phyloP scores from a whole-genome alignment of 129 eudicot genomes.

The Calendula officinalis region DNA sequence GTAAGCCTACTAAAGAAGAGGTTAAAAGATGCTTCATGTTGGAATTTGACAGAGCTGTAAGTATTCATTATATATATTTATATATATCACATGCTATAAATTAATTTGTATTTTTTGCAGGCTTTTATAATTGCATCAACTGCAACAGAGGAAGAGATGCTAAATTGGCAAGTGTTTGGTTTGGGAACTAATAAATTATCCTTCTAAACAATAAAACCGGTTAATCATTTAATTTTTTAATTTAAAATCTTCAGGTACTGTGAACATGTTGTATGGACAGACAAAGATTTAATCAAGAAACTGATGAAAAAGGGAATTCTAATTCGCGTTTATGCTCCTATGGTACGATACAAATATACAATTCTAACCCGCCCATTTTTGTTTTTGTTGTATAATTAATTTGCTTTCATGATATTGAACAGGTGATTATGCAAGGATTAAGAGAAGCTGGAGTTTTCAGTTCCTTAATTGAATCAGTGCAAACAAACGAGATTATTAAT shows the following conservation, averaged over 20 bases:
- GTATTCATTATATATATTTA: conserved; percentile 19
- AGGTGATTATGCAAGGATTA: conserved; percentile 55
- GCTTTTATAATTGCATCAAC: conserved; percentile 63
- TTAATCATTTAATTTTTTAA: too few species aligned
- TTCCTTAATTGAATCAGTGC: conserved; percentile 39
- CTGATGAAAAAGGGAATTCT: conserved; percentile 48
- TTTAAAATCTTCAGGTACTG: conserved; percentile 40
- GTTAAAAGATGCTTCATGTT: conserved; percentile 29
- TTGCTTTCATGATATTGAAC: conserved; percentile 1
- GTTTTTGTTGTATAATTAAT: neutral
- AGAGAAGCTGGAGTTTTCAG: conserved; percentile 51
- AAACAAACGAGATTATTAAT: conserved; percentile 14
- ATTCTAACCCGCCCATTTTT: neutral
- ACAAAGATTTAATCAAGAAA: conserved; percentile 36
- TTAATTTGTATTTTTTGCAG: conserved; percentile 28
- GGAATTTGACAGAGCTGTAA: conserved; percentile 62
- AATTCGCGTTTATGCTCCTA: conserved; percentile 60
- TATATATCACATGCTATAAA: neutral
- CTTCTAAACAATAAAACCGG: neutral
- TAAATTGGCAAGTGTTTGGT: conserved; percentile 33
- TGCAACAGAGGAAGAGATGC: conserved; percentile 50
- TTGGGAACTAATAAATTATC: neutral
- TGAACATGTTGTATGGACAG: conserved; percentile 58
- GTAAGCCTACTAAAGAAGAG: conserved; percentile 54
- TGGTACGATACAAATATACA: conserved; percentile 39